phyloP scores from a whole-genome alignment of 331 rosid genomes.

The Saraca asoca region DNA sequence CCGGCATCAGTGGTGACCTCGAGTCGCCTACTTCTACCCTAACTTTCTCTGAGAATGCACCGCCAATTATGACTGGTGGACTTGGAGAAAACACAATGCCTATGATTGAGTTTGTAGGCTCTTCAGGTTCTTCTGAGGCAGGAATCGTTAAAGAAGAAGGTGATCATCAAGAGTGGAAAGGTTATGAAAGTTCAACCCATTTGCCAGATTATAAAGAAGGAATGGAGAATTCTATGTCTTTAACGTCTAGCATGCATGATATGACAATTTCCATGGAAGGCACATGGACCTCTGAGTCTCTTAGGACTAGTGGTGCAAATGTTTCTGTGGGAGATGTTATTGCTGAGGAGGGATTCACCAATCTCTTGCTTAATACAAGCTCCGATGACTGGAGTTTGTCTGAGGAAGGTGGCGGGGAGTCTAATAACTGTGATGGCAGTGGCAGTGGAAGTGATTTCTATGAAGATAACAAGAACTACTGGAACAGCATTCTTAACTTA shows the following conservation, averaged over 20 bases:
- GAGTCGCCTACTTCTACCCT: conserved; percentile 90
- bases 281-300: conserved; percentile 43
- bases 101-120: conserved; percentile 80
- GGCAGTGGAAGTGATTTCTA: conserved; percentile 53
- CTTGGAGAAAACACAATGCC: conserved; percentile 44
- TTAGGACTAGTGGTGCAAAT: conserved; percentile 18
- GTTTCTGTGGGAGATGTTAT: conserved; percentile 34
- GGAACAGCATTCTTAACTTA: conserved; percentile 91
- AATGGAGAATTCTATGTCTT: conserved; percentile 52
- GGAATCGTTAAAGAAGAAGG: conserved; percentile 60
- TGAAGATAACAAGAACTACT: conserved; percentile 88
- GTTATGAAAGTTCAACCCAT: neutral
- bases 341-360: conserved; percentile 85
- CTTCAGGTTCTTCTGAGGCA: conserved; percentile 54
- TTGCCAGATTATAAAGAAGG: conserved; percentile 50
- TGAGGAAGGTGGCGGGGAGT: conserved; percentile 56
- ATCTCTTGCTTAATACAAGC: conserved; percentile 69
- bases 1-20: conserved; percentile 35
- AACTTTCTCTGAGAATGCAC: conserved; percentile 65
- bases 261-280: conserved; percentile 62
- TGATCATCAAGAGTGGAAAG: conserved; percentile 44
- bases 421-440: conserved; percentile 45
- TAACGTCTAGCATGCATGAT: conserved; percentile 57
- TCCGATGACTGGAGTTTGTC: conserved; percentile 68
- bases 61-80: conserved; percentile 39